Conservation (phyloP, 2,329 filamentous ascomycete species). For the Trichophyton mentagrophytes region DNA sequence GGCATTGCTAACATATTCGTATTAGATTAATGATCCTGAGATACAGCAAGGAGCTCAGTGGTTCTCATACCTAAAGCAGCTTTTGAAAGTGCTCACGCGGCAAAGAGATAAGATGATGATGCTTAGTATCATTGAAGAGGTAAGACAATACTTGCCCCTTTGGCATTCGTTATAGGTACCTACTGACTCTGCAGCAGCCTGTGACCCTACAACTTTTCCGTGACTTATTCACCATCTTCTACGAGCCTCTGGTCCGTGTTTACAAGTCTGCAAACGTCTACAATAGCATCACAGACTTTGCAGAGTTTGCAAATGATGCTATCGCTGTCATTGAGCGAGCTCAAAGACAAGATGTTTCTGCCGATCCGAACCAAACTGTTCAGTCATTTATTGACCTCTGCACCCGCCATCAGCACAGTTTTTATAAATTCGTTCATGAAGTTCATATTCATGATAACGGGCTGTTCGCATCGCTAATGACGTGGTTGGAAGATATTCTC, state of each 20-base stretch:
- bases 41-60: conserved; percentile 80
- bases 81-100: conserved; percentile 80
- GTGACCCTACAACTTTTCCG: conserved; percentile 94
- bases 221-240: conserved; percentile 96
- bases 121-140: conserved; percentile 83
- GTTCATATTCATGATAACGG: conserved; percentile 95
- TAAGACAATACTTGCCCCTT: conserved; percentile 15
- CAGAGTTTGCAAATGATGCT: conserved; percentile 81
- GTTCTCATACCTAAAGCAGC: conserved; percentile 88
- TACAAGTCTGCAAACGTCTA: conserved; percentile 99
- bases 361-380: conserved; percentile 95
- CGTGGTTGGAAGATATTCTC: conserved; percentile 90
- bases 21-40: conserved; percentile 55
- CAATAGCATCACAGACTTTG: conserved; percentile 92
- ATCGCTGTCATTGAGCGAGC: conserved; percentile 63
- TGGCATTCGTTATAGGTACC: not conserved
- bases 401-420: conserved; percentile 85
- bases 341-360: conserved; percentile 66
- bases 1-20: conserved; percentile 1
- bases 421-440: conserved; percentile 98
- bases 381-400: conserved; percentile 97
- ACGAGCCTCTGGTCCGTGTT: conserved; percentile 88
- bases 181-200: conserved; percentile 34
- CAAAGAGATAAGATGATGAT: conserved; percentile 97
- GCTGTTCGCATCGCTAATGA: conserved; percentile 90